Evolutionary conservation across 2,329 filamentous ascomycete species (phyloP).

Genomic region (Colletotrichum plurivorum): DNA sequence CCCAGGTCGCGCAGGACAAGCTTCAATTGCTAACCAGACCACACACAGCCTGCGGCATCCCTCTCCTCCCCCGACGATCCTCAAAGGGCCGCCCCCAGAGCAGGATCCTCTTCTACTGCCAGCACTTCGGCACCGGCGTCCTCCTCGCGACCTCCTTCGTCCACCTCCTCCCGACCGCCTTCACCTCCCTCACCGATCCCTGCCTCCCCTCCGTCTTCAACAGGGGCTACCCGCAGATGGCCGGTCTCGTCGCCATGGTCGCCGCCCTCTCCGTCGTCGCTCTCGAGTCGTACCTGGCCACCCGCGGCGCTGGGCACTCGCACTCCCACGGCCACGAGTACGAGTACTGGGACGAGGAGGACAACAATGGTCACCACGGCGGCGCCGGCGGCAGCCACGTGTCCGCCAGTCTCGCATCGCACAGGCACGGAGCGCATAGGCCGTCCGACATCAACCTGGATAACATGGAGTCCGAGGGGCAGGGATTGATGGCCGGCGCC

Average conservation of each 20-base stretch:
- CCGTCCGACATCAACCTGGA: conserved; percentile 65
- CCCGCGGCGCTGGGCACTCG: conserved; percentile 73
- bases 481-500: conserved; percentile 70
- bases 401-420: conserved; percentile 52
- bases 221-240: conserved; percentile 82
- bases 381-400: conserved; percentile 34
- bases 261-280: conserved; percentile 86
- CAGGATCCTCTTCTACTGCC: conserved; percentile 75
- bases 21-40: conserved; percentile 8
- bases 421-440: conserved; percentile 56
- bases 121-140: conserved; percentile 86
- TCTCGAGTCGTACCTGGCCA: conserved; percentile 91
- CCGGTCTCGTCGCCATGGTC: conserved; percentile 86
- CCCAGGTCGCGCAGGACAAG: neutral
- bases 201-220: conserved; percentile 86
- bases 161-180: conserved; percentile 79
- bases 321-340: conserved; percentile 65
- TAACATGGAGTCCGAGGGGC: conserved; percentile 62
- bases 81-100: conserved; percentile 71
- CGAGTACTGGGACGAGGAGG: conserved; percentile 62
- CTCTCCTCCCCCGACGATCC: conserved; percentile 73
- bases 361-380: conserved; percentile 47
- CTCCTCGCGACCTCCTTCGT: conserved; percentile 90
- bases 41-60: conserved; percentile 72
- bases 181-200: conserved; percentile 75